These are phyloP conservation scores for Fraxinus angustifolia DNA, from an alignment of 305 asterid species.

Conservation along the genomic window DNA sequence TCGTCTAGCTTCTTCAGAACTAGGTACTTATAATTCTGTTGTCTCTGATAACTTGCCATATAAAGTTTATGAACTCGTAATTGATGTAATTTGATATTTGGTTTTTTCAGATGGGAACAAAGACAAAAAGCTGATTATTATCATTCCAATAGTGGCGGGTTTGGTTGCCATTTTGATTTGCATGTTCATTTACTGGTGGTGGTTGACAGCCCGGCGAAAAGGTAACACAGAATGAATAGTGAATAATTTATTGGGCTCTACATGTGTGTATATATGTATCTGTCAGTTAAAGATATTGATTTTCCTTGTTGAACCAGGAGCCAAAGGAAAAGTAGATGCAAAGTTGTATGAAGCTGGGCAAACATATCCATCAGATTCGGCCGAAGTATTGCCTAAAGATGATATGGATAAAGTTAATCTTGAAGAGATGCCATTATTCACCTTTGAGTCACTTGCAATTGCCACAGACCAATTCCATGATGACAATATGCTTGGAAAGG, in stretches of 20 bases:
- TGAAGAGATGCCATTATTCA: constrained; percentile 48
- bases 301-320: constrained; percentile 18
- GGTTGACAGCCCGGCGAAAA: constrained; percentile 32
- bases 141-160: constrained; percentile 31
- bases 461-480: constrained; percentile 45
- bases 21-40: constrained; percentile 34
- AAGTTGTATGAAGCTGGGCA: constrained; percentile 25
- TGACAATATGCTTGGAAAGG: constrained; percentile 47
- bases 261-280: neutral
- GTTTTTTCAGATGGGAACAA: constrained; percentile 22
- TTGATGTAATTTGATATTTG: neutral
- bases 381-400: constrained; percentile 26
- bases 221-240: neutral
- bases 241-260: neutral
- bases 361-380: constrained; percentile 25
- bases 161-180: constrained; percentile 14
- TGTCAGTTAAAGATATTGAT: neutral
- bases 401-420: constrained; percentile 33
- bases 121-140: constrained; percentile 20
- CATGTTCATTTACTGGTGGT: constrained; percentile 40
- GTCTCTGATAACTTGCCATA: neutral
- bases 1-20: constrained; percentile 47
- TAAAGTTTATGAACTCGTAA: neutral
- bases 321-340: neutral
- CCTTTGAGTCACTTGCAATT: constrained; percentile 38